These are phyloP conservation scores for Zangia roseola DNA, from an alignment of 768 basidiomycete species.

Conservation along the genomic window DNA sequence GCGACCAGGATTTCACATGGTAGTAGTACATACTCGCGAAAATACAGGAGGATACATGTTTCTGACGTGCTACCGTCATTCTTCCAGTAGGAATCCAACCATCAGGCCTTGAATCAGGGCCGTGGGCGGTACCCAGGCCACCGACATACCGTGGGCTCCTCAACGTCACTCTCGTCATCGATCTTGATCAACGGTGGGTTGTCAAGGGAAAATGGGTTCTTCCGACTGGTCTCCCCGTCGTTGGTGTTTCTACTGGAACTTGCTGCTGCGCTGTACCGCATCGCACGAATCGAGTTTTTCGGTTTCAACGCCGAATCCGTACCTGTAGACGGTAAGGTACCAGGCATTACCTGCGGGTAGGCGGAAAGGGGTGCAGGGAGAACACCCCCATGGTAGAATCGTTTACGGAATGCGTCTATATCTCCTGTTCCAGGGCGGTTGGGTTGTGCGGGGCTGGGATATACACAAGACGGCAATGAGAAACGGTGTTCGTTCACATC, in stretches of 20 bases:
- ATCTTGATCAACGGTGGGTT: constrained; percentile 3
- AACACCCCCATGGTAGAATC: constrained; percentile 3
- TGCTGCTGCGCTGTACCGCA: neutral
- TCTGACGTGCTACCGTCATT: neutral
- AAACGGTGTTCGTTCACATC: neutral
- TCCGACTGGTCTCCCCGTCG: neutral
- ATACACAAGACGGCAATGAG: neutral
- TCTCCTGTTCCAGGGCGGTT: neutral
- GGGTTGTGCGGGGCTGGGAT: neutral
- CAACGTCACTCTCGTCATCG: neutral
- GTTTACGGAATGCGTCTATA: neutral
- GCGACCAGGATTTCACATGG: no score
- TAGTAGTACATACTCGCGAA: no score
- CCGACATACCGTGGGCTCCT: neutral
- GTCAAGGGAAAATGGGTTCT: constrained; percentile 4
- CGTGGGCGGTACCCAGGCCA: no score
- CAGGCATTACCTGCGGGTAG: constrained; percentile 30
- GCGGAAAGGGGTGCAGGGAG: constrained; percentile 22
- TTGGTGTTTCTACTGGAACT: neutral
- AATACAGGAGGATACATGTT: constrained; percentile 1
- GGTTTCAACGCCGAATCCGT: neutral
- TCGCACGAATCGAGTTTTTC: neutral
- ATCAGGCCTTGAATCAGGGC: neutral
- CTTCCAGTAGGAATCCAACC: neutral
- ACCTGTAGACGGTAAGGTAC: constrained; percentile 15